Base-by-base conservation (phyloP, 2,329 filamentous ascomycete genomes). In the Calonectria naviculata region DNA sequence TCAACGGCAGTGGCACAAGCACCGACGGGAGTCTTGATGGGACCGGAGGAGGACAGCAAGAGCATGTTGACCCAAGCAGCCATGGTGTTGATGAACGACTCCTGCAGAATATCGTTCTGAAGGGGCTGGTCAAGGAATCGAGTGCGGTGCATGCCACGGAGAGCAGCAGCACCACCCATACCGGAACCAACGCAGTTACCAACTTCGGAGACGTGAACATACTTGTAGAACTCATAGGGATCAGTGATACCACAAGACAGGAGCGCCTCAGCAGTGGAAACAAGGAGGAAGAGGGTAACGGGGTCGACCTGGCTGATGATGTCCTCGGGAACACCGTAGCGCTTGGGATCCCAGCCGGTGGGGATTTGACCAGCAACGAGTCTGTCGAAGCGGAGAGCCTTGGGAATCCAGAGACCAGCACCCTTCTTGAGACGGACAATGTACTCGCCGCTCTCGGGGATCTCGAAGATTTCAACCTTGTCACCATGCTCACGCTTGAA, bases 1-100 rank as follows among this genome's bases (percentile, higher is more conserved):
- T 99, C 97, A 54, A 99, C 95, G 76, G 97, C 94, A 36, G 97
- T 99, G 69, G 97, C 97, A 82, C 97, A 99, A 80, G 97, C 97
- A 87, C 96, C 97, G 63, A 98, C 97, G 4, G 97, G 97, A 0
- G 97, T 98, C 89, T 98, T 98, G 89, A 99, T 98, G 47, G 97
- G 95, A 77, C 97, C 97, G 64, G 97, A 98, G 6, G 97, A 98
- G 5, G 97, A 99, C 74, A 99, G 88, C 74, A 99, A 88, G 85
- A 99, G 88, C 97, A 99, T 99, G 89, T 99, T 99, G 69, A 99
- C 95, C 97, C 97, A 99, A 19, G 97, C 97, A 78, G 94, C 93
- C 96, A 99, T 99, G 67, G 97, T 99, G 89, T 99, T 99, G 90
- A 99, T 98, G 89, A 99, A 99, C 15, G 97, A 98, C 86, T 99